Evolutionary conservation across 306 rosid species (phyloP).

Genomic region (Quercus suber): DNA sequence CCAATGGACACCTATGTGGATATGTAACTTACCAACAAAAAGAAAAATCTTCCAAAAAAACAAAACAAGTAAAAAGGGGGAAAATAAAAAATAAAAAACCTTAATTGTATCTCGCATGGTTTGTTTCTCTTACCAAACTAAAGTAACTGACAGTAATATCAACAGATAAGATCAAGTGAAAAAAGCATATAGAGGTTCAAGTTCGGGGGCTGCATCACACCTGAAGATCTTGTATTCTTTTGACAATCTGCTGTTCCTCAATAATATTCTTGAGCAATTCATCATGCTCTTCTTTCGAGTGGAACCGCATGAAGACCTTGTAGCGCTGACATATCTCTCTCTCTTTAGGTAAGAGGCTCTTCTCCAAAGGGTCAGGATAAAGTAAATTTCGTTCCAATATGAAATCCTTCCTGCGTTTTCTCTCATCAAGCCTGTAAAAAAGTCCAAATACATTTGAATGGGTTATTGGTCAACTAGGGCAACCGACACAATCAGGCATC

Average conservation of each 20-base stretch:
- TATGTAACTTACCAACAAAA: not conserved
- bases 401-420: slow-evolving; percentile 76
- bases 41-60: not conserved
- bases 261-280: slow-evolving; percentile 57
- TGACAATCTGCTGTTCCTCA: slow-evolving; percentile 66
- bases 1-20: too few species aligned
- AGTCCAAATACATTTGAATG: slow-evolving; percentile 11
- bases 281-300: slow-evolving; percentile 68
- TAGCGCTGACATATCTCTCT: slow-evolving; percentile 54
- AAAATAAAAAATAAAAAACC: too few species aligned
- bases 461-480: not conserved
- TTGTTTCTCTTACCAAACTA: not conserved
- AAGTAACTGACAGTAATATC: slow-evolving; percentile 10
- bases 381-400: slow-evolving; percentile 80
- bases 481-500: too few species aligned
- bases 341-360: slow-evolving; percentile 66
- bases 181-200: slow-evolving; percentile 5
- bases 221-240: slow-evolving; percentile 81
- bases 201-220: slow-evolving; percentile 26
- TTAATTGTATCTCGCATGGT: too few species aligned
- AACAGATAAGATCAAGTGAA: not conserved
- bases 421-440: slow-evolving; percentile 82
- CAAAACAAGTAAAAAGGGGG: too few species aligned
- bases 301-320: slow-evolving; percentile 81
- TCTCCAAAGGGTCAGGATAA: slow-evolving; percentile 64